Evolutionary conservation across 2,329 filamentous ascomycete species (phyloP).

Genomic region (Scedosporium boydii): DNA sequence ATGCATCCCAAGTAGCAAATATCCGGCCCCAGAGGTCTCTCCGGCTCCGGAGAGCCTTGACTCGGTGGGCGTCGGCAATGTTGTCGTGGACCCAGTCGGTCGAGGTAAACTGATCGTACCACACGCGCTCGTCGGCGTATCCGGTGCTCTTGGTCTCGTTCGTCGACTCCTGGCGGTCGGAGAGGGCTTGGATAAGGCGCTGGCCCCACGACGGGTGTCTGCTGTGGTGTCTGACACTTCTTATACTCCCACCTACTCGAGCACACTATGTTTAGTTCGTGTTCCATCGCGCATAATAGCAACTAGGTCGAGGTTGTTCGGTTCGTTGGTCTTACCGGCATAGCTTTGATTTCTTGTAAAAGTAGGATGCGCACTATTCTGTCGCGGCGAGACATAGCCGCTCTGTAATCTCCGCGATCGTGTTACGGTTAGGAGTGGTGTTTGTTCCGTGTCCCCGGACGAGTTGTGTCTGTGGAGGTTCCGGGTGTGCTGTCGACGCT

Average conservation of each 20-base stretch:
- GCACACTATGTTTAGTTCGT: not conserved
- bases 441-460: not conserved
- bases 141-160: conserved; percentile 56
- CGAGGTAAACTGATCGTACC: conserved; percentile 98
- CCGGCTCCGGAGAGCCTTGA: conserved; percentile 70
- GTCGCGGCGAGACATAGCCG: conserved; percentile 11
- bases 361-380: not conserved
- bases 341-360: conserved; percentile 33
- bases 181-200: conserved; percentile 53
- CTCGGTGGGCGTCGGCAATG: conserved; percentile 85
- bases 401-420: conserved; percentile 13
- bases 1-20: conserved; percentile 68
- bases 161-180: conserved; percentile 47
- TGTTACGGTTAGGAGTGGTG: conserved; percentile 1
- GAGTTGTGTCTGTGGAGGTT: not conserved
- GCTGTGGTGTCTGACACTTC: conserved; percentile 39
- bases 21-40: conserved; percentile 80
- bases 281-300: not conserved
- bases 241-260: conserved; percentile 21
- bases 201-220: conserved; percentile 50
- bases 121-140: conserved; percentile 76
- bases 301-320: not conserved
- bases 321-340: conserved; percentile 22
- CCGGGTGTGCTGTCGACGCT: not conserved
- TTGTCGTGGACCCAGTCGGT: conserved; percentile 98